phyloP scores from a whole-genome alignment of 495 filamentous ascomycete species.

The Aspergillus funiculosus region DNA sequence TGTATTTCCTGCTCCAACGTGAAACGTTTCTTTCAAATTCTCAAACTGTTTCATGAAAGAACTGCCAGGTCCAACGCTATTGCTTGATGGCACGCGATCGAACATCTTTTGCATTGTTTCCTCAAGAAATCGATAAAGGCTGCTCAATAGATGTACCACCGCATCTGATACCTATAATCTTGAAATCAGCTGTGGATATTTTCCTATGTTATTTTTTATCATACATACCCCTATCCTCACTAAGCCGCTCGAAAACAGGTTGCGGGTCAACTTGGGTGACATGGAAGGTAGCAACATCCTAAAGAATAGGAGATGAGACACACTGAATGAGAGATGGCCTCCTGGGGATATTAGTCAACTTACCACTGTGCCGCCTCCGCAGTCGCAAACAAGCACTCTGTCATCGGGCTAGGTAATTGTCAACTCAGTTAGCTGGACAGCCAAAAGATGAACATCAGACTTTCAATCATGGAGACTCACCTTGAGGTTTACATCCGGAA shows the following conservation, averaged over 20 bases:
- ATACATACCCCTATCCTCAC: too few relatives aligned
- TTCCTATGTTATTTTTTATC: too few relatives aligned
- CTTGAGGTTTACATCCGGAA: constrained; percentile 12
- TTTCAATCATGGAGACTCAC: neutral
- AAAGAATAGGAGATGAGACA: neutral
- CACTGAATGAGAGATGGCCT: too few relatives aligned
- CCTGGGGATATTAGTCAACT: neutral
- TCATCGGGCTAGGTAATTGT: constrained; percentile 10
- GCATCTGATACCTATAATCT: too few relatives aligned
- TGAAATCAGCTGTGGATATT: too few relatives aligned
- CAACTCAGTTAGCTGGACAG: too few relatives aligned
- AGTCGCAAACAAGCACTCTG: constrained; percentile 24
- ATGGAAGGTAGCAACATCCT: constrained; percentile 37
- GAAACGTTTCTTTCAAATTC: constrained; percentile 21
- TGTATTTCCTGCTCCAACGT: too few relatives aligned
- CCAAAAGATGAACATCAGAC: too few relatives aligned
- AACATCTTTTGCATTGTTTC: too few relatives aligned
- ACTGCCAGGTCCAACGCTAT: constrained; percentile 18
- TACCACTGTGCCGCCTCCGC: constrained; percentile 39
- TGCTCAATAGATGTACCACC: constrained; percentile 30
- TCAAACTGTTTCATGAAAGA: constrained; percentile 25
- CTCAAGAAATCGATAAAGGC: constrained; percentile 20
- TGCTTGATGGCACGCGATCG: constrained; percentile 5
- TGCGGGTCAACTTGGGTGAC: too few relatives aligned
- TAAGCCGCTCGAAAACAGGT: too few relatives aligned